Percentiles rank a stretch among this genome's conserved stretches.
These are phyloP conservation scores for Paecilomyces sp. DNA, from an alignment of 2,329 filamentous ascomycete species.

Conservation along the genomic window DNA sequence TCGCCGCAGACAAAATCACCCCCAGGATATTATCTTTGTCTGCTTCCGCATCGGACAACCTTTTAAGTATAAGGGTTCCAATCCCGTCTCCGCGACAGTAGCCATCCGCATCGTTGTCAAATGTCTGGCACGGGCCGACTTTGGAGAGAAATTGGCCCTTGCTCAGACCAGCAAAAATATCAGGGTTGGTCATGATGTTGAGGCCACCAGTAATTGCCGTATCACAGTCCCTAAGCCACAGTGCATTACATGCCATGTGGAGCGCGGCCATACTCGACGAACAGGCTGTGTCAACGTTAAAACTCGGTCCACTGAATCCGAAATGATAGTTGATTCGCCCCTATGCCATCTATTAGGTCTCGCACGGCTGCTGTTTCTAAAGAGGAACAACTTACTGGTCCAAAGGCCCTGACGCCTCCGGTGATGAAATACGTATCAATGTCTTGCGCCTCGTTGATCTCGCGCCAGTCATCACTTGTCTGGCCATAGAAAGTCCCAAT, in stretches of 20 bases:
- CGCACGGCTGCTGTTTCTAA: not conserved
- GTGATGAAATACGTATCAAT: conserved; percentile 64
- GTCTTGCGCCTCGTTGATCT: conserved; percentile 65
- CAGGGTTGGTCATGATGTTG: conserved; percentile 70
- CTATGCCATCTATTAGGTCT: not conserved
- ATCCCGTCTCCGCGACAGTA: conserved; percentile 76
- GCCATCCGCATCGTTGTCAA: conserved; percentile 72
- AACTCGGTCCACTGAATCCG: conserved; percentile 66
- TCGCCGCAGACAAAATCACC: conserved; percentile 65
- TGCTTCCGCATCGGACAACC: conserved; percentile 67
- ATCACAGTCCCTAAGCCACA: conserved; percentile 71
- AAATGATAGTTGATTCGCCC: conserved; percentile 68
- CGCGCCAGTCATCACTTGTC: conserved; percentile 69
- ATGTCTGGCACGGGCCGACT: conserved; percentile 71
- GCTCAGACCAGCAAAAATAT: conserved; percentile 69
- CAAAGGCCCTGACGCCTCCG: conserved; percentile 54
- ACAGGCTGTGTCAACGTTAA: conserved; percentile 70
- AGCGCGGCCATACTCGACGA: conserved; percentile 68
- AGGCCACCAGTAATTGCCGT: conserved; percentile 73
- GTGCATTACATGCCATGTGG: conserved; percentile 63
- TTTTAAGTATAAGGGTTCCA: conserved; percentile 69
- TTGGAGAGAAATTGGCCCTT: conserved; percentile 73
- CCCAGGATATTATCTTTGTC: conserved; percentile 67
- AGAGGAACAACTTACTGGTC: conserved; percentile 24
- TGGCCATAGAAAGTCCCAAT: conserved; percentile 71